Conservation (phyloP, 2,329 filamentous ascomycete genomes). For the Aspergillus quadrilineatus region DNA sequence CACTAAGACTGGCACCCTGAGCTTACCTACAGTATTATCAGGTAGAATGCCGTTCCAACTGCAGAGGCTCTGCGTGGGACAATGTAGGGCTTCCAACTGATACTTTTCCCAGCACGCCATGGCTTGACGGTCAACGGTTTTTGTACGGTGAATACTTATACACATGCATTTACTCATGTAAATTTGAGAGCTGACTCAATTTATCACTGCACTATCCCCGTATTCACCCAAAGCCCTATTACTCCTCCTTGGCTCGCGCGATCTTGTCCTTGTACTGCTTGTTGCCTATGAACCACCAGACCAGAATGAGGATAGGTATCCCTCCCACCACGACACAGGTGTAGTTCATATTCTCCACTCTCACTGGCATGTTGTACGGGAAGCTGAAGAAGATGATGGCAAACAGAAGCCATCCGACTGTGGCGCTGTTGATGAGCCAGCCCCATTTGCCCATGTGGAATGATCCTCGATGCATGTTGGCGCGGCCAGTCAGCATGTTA, state of each 20-base stretch:
- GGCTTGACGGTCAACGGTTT: too few relatives aligned
- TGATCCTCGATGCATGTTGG: slow-evolving; percentile 8
- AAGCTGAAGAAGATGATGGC: slow-evolving; percentile 13
- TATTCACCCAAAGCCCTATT: neutral
- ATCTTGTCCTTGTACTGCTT: slow-evolving; percentile 6
- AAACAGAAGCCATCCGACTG: slow-evolving; percentile 7
- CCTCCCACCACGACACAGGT: slow-evolving; percentile 10
- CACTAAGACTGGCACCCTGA: too few relatives aligned
- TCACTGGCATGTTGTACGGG: slow-evolving; percentile 12
- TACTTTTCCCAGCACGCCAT: too few relatives aligned
- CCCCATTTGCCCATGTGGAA: slow-evolving; percentile 10
- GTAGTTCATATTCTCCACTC: slow-evolving; percentile 13
- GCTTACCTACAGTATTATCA: too few relatives aligned
- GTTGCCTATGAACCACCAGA: slow-evolving; percentile 3
- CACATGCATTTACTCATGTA: too few relatives aligned
- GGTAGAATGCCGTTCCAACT: too few relatives aligned
- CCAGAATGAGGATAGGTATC: slow-evolving; percentile 1
- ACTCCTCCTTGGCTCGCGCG: slow-evolving; percentile 8
- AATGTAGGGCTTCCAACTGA: too few relatives aligned
- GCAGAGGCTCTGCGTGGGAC: too few relatives aligned
- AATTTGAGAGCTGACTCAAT: too few relatives aligned
- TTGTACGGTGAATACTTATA: too few relatives aligned
- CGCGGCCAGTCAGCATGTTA: slow-evolving; percentile 5
- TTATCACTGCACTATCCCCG: too few relatives aligned
- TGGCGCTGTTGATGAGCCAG: slow-evolving; percentile 3